Base-by-base conservation (phyloP, 2,329 filamentous ascomycete species). In the Arachnomyces sp. region DNA sequence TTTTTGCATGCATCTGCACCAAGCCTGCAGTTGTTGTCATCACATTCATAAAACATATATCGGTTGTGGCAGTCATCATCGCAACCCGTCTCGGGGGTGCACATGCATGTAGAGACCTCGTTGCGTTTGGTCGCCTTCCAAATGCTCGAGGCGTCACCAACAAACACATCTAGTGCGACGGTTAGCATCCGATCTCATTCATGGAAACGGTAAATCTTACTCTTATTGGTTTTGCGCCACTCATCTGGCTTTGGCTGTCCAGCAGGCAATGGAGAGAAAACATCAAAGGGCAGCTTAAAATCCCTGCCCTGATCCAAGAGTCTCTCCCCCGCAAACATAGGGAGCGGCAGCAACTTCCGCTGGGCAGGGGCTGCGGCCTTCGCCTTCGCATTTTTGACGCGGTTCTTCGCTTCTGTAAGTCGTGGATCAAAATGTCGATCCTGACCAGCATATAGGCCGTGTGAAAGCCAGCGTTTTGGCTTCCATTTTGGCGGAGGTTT, bases 11-110 rank as follows among this genome's bases (percentile, higher is more conserved):
- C 57, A 14, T 78, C 74, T n/a, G 77, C 71, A 31, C 84, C 83
- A 12, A 90, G 69, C 43, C 81, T 84, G 69, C 92, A 98, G 60
- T 95, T 98, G 42, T 75, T 82, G 34, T 83, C 77, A 60, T 96
- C 87, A 60, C 92, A 98, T 66, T 98, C 92, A 61, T 95, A 96
- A 41, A 94, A 80, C 88, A 96, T 96, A 61, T 88, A 88, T 46
- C 88, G 76, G 61, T 98, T 98, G 57, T 95, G 85, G 64, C 92
- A 98, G 53, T 84, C 76, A 47, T 95, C 87, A 47, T 80, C 85
- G 55, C 92, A 96, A 28, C 87, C 88, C 39, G 82, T 79, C 39
- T 89, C 84, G 5, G 76, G 71, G 31, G 69, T 79, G 66, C 88
- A 94, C 43, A 87, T 80, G 57, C 88, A 94, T 57, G 79, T 77